These are phyloP conservation scores for Excoecaria cochinchinensis DNA, from an alignment of 345 rosid genomes.

Conservation along the genomic window DNA sequence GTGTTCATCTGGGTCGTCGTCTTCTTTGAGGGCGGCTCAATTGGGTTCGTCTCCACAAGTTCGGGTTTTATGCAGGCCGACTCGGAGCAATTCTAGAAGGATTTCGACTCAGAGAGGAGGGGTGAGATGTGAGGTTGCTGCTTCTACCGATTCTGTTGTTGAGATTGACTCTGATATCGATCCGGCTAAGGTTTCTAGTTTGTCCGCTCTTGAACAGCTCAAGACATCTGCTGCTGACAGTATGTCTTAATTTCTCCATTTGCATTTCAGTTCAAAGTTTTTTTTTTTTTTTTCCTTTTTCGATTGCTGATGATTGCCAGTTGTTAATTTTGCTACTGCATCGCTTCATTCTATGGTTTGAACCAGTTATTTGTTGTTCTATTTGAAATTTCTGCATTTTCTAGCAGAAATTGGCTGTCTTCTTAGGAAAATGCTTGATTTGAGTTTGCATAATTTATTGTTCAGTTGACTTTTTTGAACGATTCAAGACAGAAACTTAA, in stretches of 20 bases:
- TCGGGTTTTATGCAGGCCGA: neutral
- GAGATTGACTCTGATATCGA: slow-evolving; percentile 9
- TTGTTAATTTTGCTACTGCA: neutral
- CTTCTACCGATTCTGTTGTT: slow-evolving; percentile 16
- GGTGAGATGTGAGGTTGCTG: slow-evolving; percentile 26
- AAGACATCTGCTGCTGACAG: slow-evolving; percentile 33
- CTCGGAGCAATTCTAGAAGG: slow-evolving; percentile 3
- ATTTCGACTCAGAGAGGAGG: slow-evolving; percentile 12
- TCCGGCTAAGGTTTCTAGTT: slow-evolving; percentile 27
- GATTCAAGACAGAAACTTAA: neutral
- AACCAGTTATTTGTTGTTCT: neutral
- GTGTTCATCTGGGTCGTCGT: neutral
- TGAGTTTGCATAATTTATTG: neutral
- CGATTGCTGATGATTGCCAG: neutral
- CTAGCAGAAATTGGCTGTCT: neutral
- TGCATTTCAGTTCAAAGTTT: neutral
- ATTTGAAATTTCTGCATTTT: neutral
- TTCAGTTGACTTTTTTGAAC: neutral
- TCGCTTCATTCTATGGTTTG: neutral
- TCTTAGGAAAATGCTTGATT: neutral
- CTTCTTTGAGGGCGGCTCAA: slow-evolving; percentile 5
- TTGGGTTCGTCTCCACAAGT: slow-evolving; percentile 2
- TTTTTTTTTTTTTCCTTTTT: neutral
- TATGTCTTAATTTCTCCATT: slow-evolving; percentile 5
- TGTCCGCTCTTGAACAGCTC: slow-evolving; percentile 40